Base-by-base conservation (phyloP, 768 basidiomycete species). In the Boletus eberwhitei region DNA sequence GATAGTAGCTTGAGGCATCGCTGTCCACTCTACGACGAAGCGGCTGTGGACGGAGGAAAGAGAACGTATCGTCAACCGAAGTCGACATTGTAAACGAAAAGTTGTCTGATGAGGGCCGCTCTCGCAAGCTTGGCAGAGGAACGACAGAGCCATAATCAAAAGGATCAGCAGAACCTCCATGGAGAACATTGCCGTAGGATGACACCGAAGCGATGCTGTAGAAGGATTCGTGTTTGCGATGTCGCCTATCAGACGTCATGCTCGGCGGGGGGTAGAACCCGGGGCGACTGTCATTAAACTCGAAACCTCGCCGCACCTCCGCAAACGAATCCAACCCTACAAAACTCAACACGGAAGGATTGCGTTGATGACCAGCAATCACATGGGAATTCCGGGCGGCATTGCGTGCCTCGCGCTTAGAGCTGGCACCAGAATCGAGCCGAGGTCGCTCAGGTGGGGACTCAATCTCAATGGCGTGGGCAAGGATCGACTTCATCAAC, bases 151-250 rank as follows among this genome's bases (percentile, higher is more conserved):
- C 86, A 55, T 85, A 91, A 39, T 87, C 87, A 67, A 92, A 92
- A 0, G 90, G 90, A 67, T 93, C 90, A 3, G 60, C 65, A 1
- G 77, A 67, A 17, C 90, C 90, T 17, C 76, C 67, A 52, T 87
- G 79, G 55, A 87, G 73, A 35, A 88, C 81, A 3, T 76, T 75
- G 4, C 90, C 89, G 55, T 88, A 90, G 0, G 89, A 90, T 0
- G 90, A 91, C 5, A 91, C 80, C 0, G 89, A 90, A 0, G 87
- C 86, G 48, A 92, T 85, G 62, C 87, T 90, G 69, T 85, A 80
- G 13, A 83, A 48, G 0, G 88, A 88, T 36, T 86, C 84, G 14
- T 79, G 80, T 45, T 74, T 75, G 9, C 64, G 63, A 45, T 85
- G 81, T 42, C 64, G 70, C 14, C 53, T 68, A 24, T 72, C 74